Conservation (phyloP, 176 grass and related monocot genomes). For the Avena sativa region DNA sequence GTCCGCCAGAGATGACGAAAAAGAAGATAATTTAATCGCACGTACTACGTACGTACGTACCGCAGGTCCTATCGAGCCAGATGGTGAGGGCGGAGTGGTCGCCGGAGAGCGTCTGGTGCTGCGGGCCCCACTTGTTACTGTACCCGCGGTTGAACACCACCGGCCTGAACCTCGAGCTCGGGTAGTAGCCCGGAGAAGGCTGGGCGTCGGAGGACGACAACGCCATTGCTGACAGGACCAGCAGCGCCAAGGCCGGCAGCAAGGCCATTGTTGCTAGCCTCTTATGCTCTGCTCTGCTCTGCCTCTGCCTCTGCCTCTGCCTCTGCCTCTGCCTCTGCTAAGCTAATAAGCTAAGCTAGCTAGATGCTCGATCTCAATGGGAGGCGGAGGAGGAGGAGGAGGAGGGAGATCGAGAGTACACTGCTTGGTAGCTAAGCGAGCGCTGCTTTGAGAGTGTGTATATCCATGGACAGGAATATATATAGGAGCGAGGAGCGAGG, state of each 20-base stretch:
- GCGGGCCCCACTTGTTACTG: constrained; percentile 68
- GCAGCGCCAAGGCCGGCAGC: constrained; percentile 22
- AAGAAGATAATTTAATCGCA: not conserved
- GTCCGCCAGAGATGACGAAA: not conserved
- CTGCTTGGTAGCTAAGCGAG: not conserved
- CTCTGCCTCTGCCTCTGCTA: no score
- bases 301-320: no score
- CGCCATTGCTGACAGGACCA: constrained; percentile 33
- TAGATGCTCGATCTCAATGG: not conserved
- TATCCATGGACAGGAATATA: constrained; percentile 8
- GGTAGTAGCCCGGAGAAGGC: constrained; percentile 77
- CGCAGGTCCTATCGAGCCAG: constrained; percentile 68
- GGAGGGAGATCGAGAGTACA: not conserved
- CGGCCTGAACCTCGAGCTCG: constrained; percentile 48
- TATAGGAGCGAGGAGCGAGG: not conserved
- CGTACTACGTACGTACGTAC: not conserved
- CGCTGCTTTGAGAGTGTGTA: constrained; percentile 9
- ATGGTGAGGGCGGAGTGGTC: constrained; percentile 59
- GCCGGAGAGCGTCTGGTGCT: constrained; percentile 66
- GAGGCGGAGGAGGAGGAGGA: not conserved
- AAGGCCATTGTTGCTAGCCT: constrained; percentile 17
- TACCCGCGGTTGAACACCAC: constrained; percentile 52
- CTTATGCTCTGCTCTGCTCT: not conserved
- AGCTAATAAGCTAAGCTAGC: not conserved
- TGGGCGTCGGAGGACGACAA: constrained; percentile 39